These are phyloP conservation scores for Laburnicola sp. DNA, from an alignment of 2,329 filamentous ascomycete genomes.

Conservation along the genomic window DNA sequence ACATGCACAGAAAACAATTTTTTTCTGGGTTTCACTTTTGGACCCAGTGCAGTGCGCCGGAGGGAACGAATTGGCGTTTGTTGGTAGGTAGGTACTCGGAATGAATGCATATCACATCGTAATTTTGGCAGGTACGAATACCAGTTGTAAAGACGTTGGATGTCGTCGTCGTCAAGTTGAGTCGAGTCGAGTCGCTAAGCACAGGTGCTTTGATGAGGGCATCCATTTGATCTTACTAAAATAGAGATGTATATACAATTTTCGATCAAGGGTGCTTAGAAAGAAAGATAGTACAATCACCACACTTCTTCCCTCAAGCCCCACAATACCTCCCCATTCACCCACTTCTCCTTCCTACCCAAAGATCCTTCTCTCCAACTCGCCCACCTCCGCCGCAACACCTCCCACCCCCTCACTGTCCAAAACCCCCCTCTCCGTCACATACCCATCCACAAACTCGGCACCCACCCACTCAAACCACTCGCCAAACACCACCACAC, in stretches of 20 bases:
- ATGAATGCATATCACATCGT: too few relatives aligned
- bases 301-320: not conserved
- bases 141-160: too few relatives aligned
- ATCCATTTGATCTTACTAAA: not conserved
- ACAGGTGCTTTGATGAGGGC: not conserved
- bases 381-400: slow-evolving; percentile 16
- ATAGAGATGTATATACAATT: not conserved
- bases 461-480: slow-evolving; percentile 41
- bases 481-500: slow-evolving; percentile 45
- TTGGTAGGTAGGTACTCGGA: too few relatives aligned
- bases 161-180: not conserved
- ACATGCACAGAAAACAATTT: not conserved
- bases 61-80: too few relatives aligned
- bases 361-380: slow-evolving; percentile 28
- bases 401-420: slow-evolving; percentile 18
- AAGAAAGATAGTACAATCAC: not conserved
- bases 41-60: too few relatives aligned
- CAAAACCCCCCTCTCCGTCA: slow-evolving; percentile 34
- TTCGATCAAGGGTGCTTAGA: not conserved
- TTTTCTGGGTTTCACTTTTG: too few relatives aligned
- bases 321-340: not conserved
- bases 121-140: too few relatives aligned
- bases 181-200: not conserved
- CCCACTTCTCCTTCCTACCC: slow-evolving; percentile 2
- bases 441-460: slow-evolving; percentile 32